These are phyloP conservation scores for Evansstolkia leycettana DNA, from an alignment of 495 filamentous ascomycete genomes.

Conservation along the genomic window DNA sequence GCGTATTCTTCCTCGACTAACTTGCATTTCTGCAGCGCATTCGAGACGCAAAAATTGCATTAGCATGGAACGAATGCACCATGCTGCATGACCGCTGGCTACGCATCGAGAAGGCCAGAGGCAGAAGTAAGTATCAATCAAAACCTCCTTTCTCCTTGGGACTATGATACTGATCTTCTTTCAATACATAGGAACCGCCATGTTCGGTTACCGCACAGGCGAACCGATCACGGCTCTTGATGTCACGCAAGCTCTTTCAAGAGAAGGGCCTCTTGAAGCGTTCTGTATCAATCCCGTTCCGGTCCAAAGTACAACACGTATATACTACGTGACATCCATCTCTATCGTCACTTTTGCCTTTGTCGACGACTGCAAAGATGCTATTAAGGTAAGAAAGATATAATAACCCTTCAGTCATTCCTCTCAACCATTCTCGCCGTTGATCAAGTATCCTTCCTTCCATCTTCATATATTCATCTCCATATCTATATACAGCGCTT, in stretches of 20 bases:
- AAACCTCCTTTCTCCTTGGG: neutral
- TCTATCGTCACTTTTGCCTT: constrained; percentile 1
- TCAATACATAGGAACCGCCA: constrained; percentile 1
- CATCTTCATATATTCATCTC: too few relatives aligned
- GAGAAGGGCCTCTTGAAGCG: neutral
- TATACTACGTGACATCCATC: neutral
- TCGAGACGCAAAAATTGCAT: neutral
- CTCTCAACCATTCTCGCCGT: neutral
- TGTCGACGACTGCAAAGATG: constrained; percentile 2
- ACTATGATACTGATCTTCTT: too few relatives aligned
- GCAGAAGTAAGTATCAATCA: constrained; percentile 1
- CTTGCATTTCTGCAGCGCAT: neutral
- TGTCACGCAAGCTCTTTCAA: neutral
- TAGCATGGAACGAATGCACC: neutral
- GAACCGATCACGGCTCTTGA: neutral
- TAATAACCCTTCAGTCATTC: too few relatives aligned
- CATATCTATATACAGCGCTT: too few relatives aligned
- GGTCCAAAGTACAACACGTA: neutral
- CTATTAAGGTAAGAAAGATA: constrained; percentile 1
- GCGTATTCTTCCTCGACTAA: neutral
- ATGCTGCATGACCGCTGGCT: neutral
- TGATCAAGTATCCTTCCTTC: neutral
- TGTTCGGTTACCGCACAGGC: neutral
- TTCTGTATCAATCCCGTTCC: neutral
- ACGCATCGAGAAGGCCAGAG: neutral